Evolutionary conservation across 2,329 filamentous ascomycete species (phyloP), one percentile per base, ranked within the genome.

Genomic region (Penicillium sp.): DNA sequence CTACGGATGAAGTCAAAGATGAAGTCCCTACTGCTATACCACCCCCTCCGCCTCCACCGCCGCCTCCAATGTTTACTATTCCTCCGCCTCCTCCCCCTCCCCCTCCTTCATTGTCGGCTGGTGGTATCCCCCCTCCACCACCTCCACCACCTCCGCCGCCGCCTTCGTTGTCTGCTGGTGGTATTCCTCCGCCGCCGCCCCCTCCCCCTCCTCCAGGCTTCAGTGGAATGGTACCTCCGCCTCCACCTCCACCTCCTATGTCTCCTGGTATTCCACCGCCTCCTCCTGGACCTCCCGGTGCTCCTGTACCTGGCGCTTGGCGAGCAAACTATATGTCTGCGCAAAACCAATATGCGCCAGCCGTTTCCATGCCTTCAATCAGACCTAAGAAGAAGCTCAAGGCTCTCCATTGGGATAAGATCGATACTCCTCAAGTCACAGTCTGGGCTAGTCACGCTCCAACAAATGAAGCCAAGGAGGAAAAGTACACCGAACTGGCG

Each of bases 371-470:
- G 65, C 87, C 90, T 35, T 89, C 91, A 59, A 90, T 91, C 52
- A 82, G 93, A 65, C 91, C 94, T 21, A 97, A 97, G 83, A 97
- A 96, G 85, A 99, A 97, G 81, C 90, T 99, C 74, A 99, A 99
- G 84, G 93, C 93, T 58, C 82, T 99, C 64, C 94, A 99, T 77
- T 97, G 94, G 93, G 94, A 99, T 76, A 97, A 97, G 79, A 91
- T 99, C 55, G 94, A 99, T 74, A 84, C 89, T 53, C 90, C 91
- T 21, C 86, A 94, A 70, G 89, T 91, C 51, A 97, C 93, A 54
- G 90, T 97, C 65, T 97, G 93, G 93, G 92, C 91, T 33, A 82
- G 85, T 7, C 91, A 96, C 71, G 84, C 89, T 28, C 88, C 90
- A 5, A 95, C 90, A n/a, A 84, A 86, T 4, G 87, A 95, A 70